Conservation (phyloP, 441 rosid species). For the Metrosideros polymorpha region DNA sequence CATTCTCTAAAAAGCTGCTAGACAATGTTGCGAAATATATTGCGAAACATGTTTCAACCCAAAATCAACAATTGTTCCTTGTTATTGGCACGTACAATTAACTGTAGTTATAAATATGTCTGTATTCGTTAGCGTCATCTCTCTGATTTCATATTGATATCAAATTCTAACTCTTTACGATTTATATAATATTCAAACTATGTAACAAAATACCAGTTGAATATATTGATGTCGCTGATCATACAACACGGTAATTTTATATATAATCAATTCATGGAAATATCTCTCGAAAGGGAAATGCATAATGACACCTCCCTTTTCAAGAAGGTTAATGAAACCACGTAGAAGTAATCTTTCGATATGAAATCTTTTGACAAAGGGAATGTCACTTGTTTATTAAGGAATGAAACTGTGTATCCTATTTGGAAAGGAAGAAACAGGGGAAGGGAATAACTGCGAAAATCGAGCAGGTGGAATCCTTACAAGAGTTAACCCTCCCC, state of each 20-base stretch:
- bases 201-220: rapidly evolving
- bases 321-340: not conserved
- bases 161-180: not conserved
- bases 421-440: not conserved
- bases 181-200: not conserved
- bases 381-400: not conserved
- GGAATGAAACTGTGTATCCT: not conserved
- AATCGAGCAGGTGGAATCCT: not conserved
- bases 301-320: not conserved
- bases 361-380: not conserved
- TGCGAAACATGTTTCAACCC: not conserved
- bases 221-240: not conserved
- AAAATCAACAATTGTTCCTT: not conserved
- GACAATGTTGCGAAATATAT: no score
- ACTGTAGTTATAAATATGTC: not conserved
- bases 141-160: not conserved
- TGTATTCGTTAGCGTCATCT: not conserved
- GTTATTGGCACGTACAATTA: rapidly evolving
- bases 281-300: not conserved
- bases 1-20: not conserved
- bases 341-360: not conserved
- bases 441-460: not conserved
- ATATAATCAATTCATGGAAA: not conserved
- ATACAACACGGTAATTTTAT: not conserved
- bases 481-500: not conserved